Evolutionary conservation across 164 flowering plant genomes (phyloP).

Genomic region (Kingdonia uniflora): DNA sequence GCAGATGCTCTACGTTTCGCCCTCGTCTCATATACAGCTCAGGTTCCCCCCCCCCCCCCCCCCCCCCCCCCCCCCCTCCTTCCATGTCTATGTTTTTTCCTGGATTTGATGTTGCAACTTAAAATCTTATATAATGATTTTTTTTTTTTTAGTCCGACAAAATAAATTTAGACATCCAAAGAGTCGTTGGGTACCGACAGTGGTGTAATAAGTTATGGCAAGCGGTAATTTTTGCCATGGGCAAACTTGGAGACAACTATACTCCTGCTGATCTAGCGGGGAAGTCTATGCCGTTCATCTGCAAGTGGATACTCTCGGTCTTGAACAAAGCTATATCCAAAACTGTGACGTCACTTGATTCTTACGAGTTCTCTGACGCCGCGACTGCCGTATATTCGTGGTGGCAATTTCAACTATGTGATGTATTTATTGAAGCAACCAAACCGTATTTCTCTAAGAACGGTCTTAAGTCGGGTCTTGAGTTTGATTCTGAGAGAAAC

Average conservation of each 20-base stretch:
- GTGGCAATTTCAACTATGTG: constrained; percentile 96
- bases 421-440: constrained; percentile 85
- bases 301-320: constrained; percentile 90
- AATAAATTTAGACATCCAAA: constrained; percentile 84
- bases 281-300: constrained; percentile 54
- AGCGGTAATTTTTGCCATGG: constrained; percentile 76
- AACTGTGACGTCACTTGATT: constrained; percentile 52
- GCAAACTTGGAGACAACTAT: constrained; percentile 70
- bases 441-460: constrained; percentile 70
- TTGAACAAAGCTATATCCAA: constrained; percentile 72
- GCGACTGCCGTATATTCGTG: constrained; percentile 70
- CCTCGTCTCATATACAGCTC: constrained; percentile 86
- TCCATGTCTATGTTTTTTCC: neutral
- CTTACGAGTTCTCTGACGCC: constrained; percentile 82
- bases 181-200: constrained; percentile 97
- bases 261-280: constrained; percentile 31
- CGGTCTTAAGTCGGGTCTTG: constrained; percentile 32
- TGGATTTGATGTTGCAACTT: constrained; percentile 7
- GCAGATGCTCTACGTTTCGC: constrained; percentile 92
- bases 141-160: constrained; percentile 65
- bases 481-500: constrained; percentile 40
- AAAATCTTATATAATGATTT: no score
- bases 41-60: constrained; percentile 32
- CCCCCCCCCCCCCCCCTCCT: neutral
- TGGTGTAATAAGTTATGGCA: constrained; percentile 99